phyloP scores from a whole-genome alignment of 495 filamentous ascomycete genomes.

The Terfezia boudieri region DNA sequence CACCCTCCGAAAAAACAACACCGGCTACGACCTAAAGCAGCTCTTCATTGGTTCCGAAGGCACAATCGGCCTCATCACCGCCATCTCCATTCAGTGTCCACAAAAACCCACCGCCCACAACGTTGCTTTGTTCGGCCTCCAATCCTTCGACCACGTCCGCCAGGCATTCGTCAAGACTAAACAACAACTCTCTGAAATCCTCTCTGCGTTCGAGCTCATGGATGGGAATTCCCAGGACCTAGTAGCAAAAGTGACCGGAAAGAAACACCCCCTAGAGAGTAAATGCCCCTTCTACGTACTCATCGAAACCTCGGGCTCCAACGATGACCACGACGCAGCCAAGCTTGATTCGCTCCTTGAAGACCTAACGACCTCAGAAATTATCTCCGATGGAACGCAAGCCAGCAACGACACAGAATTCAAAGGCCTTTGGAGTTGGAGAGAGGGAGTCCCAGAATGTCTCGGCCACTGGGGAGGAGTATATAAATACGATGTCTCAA shows the following conservation, averaged over 20 bases:
- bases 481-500: conserved; percentile 96
- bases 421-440: conserved; percentile 67
- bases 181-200: conserved; percentile 70
- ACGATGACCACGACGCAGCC: conserved; percentile 68
- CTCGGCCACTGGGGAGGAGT: conserved; percentile 80
- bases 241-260: conserved; percentile 49
- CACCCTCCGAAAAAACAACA: conserved; percentile 89
- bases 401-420: conserved; percentile 85
- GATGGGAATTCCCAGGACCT: conserved; percentile 58
- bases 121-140: conserved; percentile 72
- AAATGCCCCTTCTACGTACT: conserved; percentile 87
- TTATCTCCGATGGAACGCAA: conserved; percentile 68
- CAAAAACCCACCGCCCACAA: conserved; percentile 66
- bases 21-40: conserved; percentile 92
- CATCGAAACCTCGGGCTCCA: conserved; percentile 86
- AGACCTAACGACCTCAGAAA: conserved; percentile 61
- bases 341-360: conserved; percentile 79
- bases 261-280: conserved; percentile 55
- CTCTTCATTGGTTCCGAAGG: conserved; percentile 90
- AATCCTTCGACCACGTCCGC: conserved; percentile 68
- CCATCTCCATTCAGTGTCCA: conserved; percentile 69
- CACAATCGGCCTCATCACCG: conserved; percentile 84
- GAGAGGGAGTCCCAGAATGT: conserved; percentile 77
- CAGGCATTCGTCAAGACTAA: conserved; percentile 69
- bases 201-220: conserved; percentile 96